Evolutionary conservation across 305 asterid genomes (phyloP).

Genomic region (Solanum chacoense): DNA sequence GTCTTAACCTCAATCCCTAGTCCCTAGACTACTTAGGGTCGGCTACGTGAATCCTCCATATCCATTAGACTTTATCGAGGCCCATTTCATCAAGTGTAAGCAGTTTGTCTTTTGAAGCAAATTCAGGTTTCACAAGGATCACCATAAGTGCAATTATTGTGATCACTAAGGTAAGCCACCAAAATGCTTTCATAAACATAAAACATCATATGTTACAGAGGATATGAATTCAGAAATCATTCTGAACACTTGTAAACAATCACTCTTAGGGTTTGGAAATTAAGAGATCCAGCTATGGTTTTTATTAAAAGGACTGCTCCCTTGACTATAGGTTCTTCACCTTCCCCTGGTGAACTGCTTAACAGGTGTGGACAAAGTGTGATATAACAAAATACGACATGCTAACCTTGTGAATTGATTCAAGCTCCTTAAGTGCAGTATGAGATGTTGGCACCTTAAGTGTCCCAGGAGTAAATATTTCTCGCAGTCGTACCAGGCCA

Average conservation of each 20-base stretch:
- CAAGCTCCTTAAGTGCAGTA: slow-evolving; percentile 73
- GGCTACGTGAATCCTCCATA: background rate
- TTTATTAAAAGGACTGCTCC: background rate
- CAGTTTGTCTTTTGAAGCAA: background rate
- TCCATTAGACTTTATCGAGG: background rate
- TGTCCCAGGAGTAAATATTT: slow-evolving; percentile 83
- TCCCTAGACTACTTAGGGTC: background rate
- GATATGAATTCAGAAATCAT: background rate
- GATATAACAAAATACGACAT: background rate
- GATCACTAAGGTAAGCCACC: background rate
- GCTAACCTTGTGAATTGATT: slow-evolving; percentile 92
- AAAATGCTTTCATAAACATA: background rate
- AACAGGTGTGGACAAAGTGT: background rate
- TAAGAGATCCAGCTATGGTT: background rate
- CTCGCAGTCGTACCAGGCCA: slow-evolving; percentile 62
- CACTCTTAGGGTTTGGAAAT: background rate
- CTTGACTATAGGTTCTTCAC: background rate
- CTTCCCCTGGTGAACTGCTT: background rate
- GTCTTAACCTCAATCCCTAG: background rate
- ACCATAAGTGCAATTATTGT: background rate
- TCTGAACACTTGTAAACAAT: background rate
- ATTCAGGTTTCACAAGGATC: background rate
- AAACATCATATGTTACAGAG: background rate
- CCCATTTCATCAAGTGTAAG: background rate
- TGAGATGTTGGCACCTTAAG: slow-evolving; percentile 73